A percentile compares a stretch with the other conserved stretches of the same genome.
phyloP scores from a whole-genome alignment of 2,329 filamentous ascomycete species.

The Sporothrix pseudoabietina region DNA sequence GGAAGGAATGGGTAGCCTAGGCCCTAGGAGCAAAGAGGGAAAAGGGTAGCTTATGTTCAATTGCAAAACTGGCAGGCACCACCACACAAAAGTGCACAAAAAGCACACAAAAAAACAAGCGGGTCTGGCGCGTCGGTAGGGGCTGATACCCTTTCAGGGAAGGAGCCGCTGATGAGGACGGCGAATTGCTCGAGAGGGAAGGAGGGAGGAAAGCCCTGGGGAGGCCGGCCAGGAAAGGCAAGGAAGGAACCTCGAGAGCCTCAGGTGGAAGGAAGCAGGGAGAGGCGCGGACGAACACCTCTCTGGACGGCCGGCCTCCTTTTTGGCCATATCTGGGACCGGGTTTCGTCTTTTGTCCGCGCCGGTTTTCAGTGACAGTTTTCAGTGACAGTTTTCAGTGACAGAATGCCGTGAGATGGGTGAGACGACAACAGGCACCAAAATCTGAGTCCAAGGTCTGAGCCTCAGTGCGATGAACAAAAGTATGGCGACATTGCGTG shows the following conservation, averaged over 20 bases:
- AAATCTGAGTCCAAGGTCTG: slow-evolving; percentile 6
- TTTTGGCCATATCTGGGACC: neutral
- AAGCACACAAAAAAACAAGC: neutral
- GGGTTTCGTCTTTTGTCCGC: neutral
- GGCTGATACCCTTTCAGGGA: slow-evolving; percentile 19
- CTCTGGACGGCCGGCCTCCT: neutral
- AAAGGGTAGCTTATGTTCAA: neutral
- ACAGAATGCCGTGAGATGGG: slow-evolving; percentile 5
- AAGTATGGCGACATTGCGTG: neutral
- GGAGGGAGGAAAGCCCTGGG: neutral
- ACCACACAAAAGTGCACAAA: too few relatives aligned
- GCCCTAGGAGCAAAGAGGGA: neutral
- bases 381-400: too few relatives aligned
- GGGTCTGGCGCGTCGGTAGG: slow-evolving; percentile 4
- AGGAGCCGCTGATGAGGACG: slow-evolving; percentile 10
- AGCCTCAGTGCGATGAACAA: neutral
- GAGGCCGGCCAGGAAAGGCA: neutral
- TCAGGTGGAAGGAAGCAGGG: neutral
- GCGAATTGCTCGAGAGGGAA: neutral
- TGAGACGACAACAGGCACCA: neutral
- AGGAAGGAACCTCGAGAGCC: neutral
- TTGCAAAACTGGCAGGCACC: neutral
- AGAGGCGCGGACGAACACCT: slow-evolving; percentile 14
- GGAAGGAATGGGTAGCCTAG: neutral
- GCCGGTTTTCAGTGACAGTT: neutral